Evolutionary conservation across 2,329 filamentous ascomycete species (phyloP), one percentile per base, ranked within the genome.

Genomic region (Botrytis cinerea): DNA sequence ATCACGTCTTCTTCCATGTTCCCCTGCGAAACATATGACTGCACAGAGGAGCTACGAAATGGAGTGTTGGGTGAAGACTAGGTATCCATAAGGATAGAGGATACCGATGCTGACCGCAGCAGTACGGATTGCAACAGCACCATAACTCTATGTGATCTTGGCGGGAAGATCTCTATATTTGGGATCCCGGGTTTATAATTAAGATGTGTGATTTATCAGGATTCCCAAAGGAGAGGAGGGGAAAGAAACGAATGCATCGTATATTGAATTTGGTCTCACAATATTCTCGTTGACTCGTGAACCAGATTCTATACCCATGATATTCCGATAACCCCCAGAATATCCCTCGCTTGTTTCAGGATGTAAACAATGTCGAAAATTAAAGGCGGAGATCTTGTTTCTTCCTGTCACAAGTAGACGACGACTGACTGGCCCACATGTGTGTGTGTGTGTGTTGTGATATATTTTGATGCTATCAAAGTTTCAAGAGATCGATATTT

Each of bases 1-100:
- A 68, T 46, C 61, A 67, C 67, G 67, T 70, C 57, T 70, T 70
- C 18, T 68, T 54, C 64, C 46, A 68, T 57, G 66, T 48, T 1
- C 14, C 48, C 28, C 43, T 46, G 48, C 45, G 60, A 72, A 72
- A 64, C 46, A 43, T 43, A 57, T n/a, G 22, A 40, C 25, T 20
- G 46, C 16, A 70, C n/a, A 59, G 35, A 43, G 54, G 16, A 20
- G n/a, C 32, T 63, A 63, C 28, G 43, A 63, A 63, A 28, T 12
- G 38, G 59, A 51, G 35, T n/a, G 43, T 40, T n/a, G 45, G n/a
- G 14, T 51, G 46, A 54, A 40, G 48, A n/a, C 25, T 20, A 38
- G 45, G 38, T 54, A 22, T n/a, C 20, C 63, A 48, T 35, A 12
- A 43, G 12, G 18, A 51, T 51, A 51, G n/a, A 51, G 25, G 20